These are phyloP conservation scores for Acacia acuminata DNA, from an alignment of 306 rosid genomes.

Conservation along the genomic window DNA sequence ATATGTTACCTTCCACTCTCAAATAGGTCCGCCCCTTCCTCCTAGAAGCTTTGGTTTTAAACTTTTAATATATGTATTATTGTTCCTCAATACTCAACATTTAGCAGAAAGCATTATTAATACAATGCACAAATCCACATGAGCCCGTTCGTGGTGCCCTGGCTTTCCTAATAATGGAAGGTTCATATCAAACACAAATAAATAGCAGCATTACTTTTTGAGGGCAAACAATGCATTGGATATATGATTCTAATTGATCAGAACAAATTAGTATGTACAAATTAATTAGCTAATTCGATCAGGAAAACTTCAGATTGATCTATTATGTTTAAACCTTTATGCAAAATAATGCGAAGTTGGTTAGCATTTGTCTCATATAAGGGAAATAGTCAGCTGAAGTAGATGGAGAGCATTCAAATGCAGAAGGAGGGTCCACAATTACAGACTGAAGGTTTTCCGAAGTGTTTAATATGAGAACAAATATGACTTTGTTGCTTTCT, in stretches of 20 bases:
- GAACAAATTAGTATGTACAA: not conserved
- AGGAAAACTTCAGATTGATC: not conserved
- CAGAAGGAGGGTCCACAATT: no score
- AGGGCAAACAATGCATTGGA: not conserved
- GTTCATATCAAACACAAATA: not conserved
- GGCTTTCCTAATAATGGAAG: not conserved
- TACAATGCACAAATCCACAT: not conserved
- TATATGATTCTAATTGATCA: not conserved
- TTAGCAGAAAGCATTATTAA: not conserved
- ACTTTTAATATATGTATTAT: not conserved
- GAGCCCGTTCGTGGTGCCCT: not conserved
- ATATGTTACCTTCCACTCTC: slow-evolving; percentile 22
- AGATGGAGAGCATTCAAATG: no score
- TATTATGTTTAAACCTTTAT: not conserved
- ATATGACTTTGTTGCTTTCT: not conserved
- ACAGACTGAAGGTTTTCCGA: no score
- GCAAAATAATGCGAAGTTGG: no score
- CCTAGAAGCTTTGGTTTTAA: slow-evolving; percentile 3
- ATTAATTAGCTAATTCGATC: not conserved
- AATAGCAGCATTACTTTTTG: not conserved
- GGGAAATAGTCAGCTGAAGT: no score
- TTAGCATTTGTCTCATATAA: no score
- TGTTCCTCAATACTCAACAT: not conserved
- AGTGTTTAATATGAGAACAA: not conserved
- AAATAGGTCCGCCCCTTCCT: slow-evolving; percentile 26